phyloP scores from a whole-genome alignment of 257 asterid genomes.

The Solanum pinnatisectum region DNA sequence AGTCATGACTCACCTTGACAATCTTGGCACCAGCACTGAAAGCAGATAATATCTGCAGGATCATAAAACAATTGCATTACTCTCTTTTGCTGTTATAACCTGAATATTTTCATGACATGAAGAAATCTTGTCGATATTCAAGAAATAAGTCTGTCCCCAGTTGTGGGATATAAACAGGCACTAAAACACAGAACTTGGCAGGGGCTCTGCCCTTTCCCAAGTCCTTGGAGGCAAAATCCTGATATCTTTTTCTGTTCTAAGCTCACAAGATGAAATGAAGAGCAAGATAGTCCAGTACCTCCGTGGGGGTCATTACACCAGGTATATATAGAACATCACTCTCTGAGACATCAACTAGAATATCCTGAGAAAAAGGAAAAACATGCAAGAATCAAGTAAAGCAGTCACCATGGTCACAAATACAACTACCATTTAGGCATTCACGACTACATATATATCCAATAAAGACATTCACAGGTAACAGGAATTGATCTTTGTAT shows the following conservation, averaged over 20 bases:
- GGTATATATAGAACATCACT: slow-evolving; percentile 61
- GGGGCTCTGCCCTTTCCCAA: not conserved
- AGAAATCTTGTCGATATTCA: not conserved
- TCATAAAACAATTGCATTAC: slow-evolving; percentile 4
- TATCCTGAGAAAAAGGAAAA: slow-evolving; percentile 32
- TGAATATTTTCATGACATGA: not conserved
- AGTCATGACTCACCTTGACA: slow-evolving; percentile 40
- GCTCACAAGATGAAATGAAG: not conserved
- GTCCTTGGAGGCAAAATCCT: not conserved
- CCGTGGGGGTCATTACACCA: slow-evolving; percentile 88
- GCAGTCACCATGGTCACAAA: not conserved
- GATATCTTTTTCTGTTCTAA: not conserved
- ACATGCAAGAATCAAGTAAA: not conserved
- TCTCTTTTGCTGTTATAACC: not conserved
- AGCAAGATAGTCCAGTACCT: slow-evolving; percentile 23
- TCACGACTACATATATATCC: not conserved
- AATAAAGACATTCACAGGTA: not conserved
- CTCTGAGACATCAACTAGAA: slow-evolving; percentile 40
- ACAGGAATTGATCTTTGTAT: not conserved
- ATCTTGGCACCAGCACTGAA: slow-evolving; percentile 61
- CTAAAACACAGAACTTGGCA: not conserved
- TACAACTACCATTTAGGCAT: not conserved
- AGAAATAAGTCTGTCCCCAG: not conserved
- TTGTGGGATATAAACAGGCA: not conserved
- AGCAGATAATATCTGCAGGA: slow-evolving; percentile 59